Conservation (phyloP, 305 asterid genomes). For the Ajuga reptans region DNA sequence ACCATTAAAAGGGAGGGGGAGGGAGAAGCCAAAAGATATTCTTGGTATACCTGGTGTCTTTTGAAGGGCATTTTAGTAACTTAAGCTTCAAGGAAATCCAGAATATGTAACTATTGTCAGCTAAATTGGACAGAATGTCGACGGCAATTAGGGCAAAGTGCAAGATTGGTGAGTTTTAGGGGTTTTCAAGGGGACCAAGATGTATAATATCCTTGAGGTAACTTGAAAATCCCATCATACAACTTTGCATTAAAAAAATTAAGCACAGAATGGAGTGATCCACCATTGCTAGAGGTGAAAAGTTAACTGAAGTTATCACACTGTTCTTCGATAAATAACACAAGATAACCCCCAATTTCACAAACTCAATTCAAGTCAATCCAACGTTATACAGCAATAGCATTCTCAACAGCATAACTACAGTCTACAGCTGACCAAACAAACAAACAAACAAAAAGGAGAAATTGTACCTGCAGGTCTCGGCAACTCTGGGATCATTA, state of each 20-base stretch:
- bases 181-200: neutral
- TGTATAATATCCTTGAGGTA: neutral
- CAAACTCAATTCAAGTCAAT: neutral
- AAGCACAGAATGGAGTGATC: neutral
- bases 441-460: neutral
- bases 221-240: neutral
- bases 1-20: too few relatives aligned
- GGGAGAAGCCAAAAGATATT: too few relatives aligned
- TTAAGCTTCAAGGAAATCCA: neutral
- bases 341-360: neutral
- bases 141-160: neutral
- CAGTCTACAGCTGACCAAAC: neutral
- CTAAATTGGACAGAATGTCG: neutral
- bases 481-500: conserved; percentile 92
- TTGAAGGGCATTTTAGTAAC: neutral
- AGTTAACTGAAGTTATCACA: neutral
- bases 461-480: conserved; percentile 77
- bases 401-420: neutral
- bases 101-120: neutral
- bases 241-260: neutral
- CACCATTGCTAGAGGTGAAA: neutral
- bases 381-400: neutral
- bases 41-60: too few relatives aligned
- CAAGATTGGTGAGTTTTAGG: neutral
- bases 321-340: neutral